Base-by-base conservation (phyloP, 768 basidiomycete species). In the Tylopilus plumbeoviolaceoides region DNA sequence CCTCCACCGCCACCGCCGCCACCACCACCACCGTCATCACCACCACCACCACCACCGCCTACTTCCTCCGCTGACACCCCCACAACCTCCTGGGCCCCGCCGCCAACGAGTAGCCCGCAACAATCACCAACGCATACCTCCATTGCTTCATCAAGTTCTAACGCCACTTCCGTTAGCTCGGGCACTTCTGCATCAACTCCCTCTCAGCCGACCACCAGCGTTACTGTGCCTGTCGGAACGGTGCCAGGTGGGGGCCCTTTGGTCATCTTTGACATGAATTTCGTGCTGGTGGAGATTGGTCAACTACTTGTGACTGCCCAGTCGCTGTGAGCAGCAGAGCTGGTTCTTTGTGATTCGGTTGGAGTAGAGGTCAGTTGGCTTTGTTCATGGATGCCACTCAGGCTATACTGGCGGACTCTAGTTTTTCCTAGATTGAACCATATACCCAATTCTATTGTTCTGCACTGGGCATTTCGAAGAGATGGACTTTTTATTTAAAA, bases 401-500 rank as follows among this genome's bases (percentile, higher is more conserved):
- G 10, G 10, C 10, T 40, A 52, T 50, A 43, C 53, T 56, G 49
- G 66, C 50, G 64, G 66, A 64, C 55, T 40, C 18, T 17, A 48
- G 33, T 51, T 33, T 58, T 54, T 18, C 55, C 44, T 53, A 54
- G 55, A 57, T 42, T 45, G 55, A 56, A 41, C 39, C n/a, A n/a
- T 57, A 67, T 67, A 69, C 67, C 67, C 69, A 51, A 64, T 64
- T 51, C 47, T 59, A 54, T 56, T 15, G 33, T 44, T 51, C 50
- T 52, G 28, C 25, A 40, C 38, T 46, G 36, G 38, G 46, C 54
- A 30, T 30, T 57, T 57, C 25, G 41, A 20, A 38, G 11, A 38
- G n/a, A 38, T 18, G 39, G 39, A 40, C 20, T 14, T 9, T 40
- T 40, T 40, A 20, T 39, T 39, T 10, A 20, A 35, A 17, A 17